Evolutionary conservation across 495 filamentous ascomycete genomes (phyloP).

Genomic region (Trichoderma orchidacearum): DNA sequence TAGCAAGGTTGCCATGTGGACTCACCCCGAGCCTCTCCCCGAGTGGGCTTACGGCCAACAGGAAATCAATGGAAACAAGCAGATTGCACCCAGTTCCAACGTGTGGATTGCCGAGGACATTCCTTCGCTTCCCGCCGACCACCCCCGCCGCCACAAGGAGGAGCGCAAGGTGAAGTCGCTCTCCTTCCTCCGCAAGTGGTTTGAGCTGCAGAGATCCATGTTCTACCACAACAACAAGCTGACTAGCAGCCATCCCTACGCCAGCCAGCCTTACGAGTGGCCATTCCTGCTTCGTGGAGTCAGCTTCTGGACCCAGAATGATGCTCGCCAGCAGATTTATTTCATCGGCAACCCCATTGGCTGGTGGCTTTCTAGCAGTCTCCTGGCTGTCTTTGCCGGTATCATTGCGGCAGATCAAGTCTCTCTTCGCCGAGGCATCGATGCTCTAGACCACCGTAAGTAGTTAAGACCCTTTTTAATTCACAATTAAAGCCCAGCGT

Average conservation of each 20-base stretch:
- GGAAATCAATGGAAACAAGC: conserved; percentile 99
- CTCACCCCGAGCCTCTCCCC: conserved; percentile 79
- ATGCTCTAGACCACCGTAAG: conserved; percentile 89
- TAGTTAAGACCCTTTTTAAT: conserved; percentile 9
- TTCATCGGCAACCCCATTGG: conserved; percentile 95
- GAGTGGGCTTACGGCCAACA: conserved; percentile 96
- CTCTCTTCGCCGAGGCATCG: conserved; percentile 78
- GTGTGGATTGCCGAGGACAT: conserved; percentile 91
- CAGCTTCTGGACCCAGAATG: conserved; percentile 98
- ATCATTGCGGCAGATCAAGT: conserved; percentile 89
- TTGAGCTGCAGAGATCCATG: conserved; percentile 95
- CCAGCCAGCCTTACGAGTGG: conserved; percentile 92
- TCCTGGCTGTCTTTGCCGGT: conserved; percentile 86
- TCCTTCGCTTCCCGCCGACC: conserved; percentile 53
- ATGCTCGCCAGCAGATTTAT: conserved; percentile 94
- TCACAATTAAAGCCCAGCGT: not conserved
- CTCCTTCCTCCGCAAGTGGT: conserved; percentile 86
- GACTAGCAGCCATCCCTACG: conserved; percentile 92
- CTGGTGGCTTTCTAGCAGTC: conserved; percentile 90
- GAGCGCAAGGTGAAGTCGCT: conserved; percentile 65
- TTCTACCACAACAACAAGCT: conserved; percentile 98
- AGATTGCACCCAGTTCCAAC: conserved; percentile 77
- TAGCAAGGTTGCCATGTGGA: conserved; percentile 97
- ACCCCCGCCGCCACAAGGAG: conserved; percentile 57
- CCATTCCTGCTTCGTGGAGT: conserved; percentile 93